These are phyloP conservation scores for Entrophospora sp. DNA, from an alignment of 192 early-diverging fungal species.

Conservation along the genomic window DNA sequence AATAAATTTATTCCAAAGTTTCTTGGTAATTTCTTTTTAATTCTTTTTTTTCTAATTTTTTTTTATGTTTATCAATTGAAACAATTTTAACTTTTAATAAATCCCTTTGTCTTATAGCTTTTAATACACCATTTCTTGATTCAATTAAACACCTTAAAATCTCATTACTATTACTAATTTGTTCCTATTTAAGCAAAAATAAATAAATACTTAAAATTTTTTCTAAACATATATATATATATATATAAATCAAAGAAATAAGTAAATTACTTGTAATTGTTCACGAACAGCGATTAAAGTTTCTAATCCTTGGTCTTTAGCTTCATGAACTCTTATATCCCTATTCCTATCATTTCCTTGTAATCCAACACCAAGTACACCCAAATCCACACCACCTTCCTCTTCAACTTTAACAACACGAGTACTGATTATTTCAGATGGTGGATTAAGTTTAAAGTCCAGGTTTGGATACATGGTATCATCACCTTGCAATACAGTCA, in stretches of 20 bases:
- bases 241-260: no score
- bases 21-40: no score
- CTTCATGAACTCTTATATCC: constrained; percentile 7
- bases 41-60: not conserved
- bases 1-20: no score
- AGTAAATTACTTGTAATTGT: constrained; percentile 6
- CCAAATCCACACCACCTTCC: constrained; percentile 16
- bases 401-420: constrained; percentile 2
- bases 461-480: constrained; percentile 54
- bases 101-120: not conserved
- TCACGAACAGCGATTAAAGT: not conserved
- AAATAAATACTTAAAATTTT: no score
- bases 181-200: no score
- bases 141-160: not conserved
- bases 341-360: constrained; percentile 14
- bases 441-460: constrained; percentile 24
- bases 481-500: constrained; percentile 46
- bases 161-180: not conserved
- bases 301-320: constrained; percentile 16
- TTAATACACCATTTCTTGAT: not conserved
- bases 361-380: constrained; percentile 11
- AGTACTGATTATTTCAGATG: constrained; percentile 7
- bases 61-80: not conserved
- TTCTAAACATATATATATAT: no score
- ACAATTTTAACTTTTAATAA: not conserved